Conservation (phyloP, 208 protist genomes). For the Borovskyia barvae region DNA sequence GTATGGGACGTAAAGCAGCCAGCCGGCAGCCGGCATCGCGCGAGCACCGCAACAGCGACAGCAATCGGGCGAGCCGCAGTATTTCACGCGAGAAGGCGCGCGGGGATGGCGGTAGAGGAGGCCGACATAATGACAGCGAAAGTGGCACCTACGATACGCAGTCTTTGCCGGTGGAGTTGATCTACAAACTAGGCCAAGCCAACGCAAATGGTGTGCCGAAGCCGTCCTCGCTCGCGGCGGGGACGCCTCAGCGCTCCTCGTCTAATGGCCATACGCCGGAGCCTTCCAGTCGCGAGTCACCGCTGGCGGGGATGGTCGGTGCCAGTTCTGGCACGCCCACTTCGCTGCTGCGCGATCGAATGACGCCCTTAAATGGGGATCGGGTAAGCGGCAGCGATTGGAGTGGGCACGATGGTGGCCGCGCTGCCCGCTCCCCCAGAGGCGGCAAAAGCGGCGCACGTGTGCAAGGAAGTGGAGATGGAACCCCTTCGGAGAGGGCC, state of each 20-base stretch:
- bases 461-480: slow-evolving; percentile 2
- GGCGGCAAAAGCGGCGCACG: background rate
- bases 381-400: background rate
- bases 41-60: slow-evolving; percentile 2
- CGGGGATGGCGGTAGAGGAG: background rate
- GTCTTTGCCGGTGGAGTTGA: slow-evolving; percentile 64
- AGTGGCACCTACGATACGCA: slow-evolving; percentile 50
- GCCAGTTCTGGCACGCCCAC: slow-evolving; percentile 7
- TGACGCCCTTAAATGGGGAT: background rate
- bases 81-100: slow-evolving; percentile 5
- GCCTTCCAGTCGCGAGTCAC: background rate
- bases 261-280: slow-evolving; percentile 16
- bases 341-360: background rate
- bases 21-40: background rate
- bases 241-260: slow-evolving; percentile 11
- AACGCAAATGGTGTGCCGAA: slow-evolving; percentile 1
- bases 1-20: slow-evolving; percentile 2
- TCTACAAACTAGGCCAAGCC: slow-evolving; percentile 38
- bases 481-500: background rate
- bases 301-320: background rate
- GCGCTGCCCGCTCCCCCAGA: background rate
- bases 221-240: slow-evolving; percentile 1
- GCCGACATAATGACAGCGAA: background rate
- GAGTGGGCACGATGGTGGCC: background rate
- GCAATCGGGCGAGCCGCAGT: slow-evolving; percentile 1